These are phyloP conservation scores for Inga leiocalycina DNA, from an alignment of 306 rosid species.

Conservation along the genomic window DNA sequence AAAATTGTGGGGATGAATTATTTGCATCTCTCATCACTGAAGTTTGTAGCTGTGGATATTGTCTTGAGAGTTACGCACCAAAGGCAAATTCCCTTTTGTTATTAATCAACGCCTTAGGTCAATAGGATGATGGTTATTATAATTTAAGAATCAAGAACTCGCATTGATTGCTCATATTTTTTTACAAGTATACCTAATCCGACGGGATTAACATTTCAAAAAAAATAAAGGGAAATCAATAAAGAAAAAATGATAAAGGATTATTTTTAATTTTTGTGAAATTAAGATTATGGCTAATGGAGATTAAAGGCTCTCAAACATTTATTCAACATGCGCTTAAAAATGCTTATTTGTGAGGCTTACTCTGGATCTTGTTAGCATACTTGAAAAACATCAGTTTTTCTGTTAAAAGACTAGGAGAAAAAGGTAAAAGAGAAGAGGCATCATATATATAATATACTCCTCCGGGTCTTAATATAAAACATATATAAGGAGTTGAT, in stretches of 20 bases:
- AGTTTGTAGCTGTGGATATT: too few relatives aligned
- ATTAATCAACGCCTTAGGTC: not conserved
- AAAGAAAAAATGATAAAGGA: not conserved
- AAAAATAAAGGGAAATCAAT: too few relatives aligned
- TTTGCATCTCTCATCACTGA: not conserved
- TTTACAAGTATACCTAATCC: not conserved
- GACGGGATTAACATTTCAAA: too few relatives aligned
- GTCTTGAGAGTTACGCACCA: not conserved
- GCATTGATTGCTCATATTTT: not conserved
- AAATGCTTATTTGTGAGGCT: too few relatives aligned
- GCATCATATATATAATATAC: too few relatives aligned
- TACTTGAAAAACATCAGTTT: not conserved
- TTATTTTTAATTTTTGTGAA: not conserved
- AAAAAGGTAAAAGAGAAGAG: not conserved
- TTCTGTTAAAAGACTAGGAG: not conserved
- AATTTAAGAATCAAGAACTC: not conserved
- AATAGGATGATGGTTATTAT: too few relatives aligned
- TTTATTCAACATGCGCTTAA: too few relatives aligned
- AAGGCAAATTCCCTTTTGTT: not conserved
- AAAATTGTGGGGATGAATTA: not conserved
- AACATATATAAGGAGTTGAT: too few relatives aligned
- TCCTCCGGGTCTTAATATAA: fast-evolving
- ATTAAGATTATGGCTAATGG: not conserved
- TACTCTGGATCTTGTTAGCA: not conserved
- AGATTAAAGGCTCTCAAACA: too few relatives aligned